Evolutionary conservation across 2,329 filamentous ascomycete species (phyloP), one percentile per base, ranked within the genome.

Genomic region (Penicillium thymicola): DNA sequence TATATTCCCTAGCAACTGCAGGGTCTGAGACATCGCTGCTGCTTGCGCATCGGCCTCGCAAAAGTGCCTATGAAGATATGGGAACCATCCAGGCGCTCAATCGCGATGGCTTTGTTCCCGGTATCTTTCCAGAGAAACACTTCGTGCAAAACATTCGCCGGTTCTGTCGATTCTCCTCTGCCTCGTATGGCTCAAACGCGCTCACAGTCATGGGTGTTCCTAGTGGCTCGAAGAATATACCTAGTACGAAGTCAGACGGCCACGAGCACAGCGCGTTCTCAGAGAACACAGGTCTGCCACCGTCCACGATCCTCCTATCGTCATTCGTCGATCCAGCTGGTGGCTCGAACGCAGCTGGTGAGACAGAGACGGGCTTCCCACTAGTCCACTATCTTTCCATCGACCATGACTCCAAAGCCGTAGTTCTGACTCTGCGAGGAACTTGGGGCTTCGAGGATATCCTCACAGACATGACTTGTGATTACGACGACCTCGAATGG

Each of bases 391-490:
- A 89, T 63, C 83, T 90, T 36, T 86, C 86, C 2, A 75, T 90
- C 0, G 88, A 90, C 62, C 86, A 89, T 65, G 84, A 87, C 50
- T 87, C 87, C 2, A 87, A 85, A 65, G 87, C 88, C 0, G 84
- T 90, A 0, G 87, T 90, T 0, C 76, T 90, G n/a, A 86, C 87
- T 1, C 88, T 88, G 49, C 82, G 88, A 37, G 88, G 88, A 2
- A 90, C 88, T 0, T 77, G 89, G 38, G 88, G 88, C 0, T 89
- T 90, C 58, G 87, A 90, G 65, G 88, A 90, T 66, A 83, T 90
- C 25, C 74, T 90, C 36, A 87, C 87, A 0, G 88, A 90, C 65
- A 84, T 90, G 81, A 87, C 87, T 30, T 90, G 87, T 70, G 87
- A 89, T 45, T 90, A 89, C 60, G 86, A 89, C 62, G 80, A 85